These are phyloP conservation scores for Comarum palustre DNA, from an alignment of 306 rosid species.

Conservation along the genomic window DNA sequence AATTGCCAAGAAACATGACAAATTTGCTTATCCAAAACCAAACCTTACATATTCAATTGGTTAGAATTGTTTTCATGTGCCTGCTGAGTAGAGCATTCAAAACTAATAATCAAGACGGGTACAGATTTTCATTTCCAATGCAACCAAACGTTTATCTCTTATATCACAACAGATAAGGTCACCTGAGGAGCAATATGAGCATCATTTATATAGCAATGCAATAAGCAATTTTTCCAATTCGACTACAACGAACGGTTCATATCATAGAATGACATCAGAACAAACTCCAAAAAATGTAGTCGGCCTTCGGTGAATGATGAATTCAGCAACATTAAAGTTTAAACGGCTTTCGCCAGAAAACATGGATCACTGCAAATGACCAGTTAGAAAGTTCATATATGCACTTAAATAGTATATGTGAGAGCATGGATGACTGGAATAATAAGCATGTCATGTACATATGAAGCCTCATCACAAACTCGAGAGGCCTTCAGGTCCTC, in stretches of 20 bases:
- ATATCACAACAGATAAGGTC: neutral
- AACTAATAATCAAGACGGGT: neutral
- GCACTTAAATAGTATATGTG: neutral
- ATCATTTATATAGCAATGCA: neutral
- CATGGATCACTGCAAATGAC: slow-evolving; percentile 8
- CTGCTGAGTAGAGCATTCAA: neutral
- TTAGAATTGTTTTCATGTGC: slow-evolving; percentile 28
- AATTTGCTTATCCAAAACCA: slow-evolving; percentile 36
- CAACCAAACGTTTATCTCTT: neutral
- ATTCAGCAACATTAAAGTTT: slow-evolving; percentile 15
- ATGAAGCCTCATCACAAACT: neutral
- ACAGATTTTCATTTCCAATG: neutral
- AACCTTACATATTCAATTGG: slow-evolving; percentile 29
- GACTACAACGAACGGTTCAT: neutral
- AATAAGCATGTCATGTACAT: slow-evolving; percentile 3
- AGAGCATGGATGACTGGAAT: neutral
- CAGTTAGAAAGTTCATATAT: neutral
- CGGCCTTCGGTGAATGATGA: slow-evolving; percentile 12
- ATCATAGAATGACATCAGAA: neutral
- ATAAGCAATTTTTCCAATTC: neutral
- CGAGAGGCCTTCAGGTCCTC: neutral
- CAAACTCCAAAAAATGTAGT: neutral
- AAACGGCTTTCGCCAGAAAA: slow-evolving; percentile 11
- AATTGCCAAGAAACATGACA: slow-evolving; percentile 9
- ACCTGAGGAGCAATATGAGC: neutral